Conservation (phyloP, 164 flowering plant genomes). For the Akebia trifoliata region DNA sequence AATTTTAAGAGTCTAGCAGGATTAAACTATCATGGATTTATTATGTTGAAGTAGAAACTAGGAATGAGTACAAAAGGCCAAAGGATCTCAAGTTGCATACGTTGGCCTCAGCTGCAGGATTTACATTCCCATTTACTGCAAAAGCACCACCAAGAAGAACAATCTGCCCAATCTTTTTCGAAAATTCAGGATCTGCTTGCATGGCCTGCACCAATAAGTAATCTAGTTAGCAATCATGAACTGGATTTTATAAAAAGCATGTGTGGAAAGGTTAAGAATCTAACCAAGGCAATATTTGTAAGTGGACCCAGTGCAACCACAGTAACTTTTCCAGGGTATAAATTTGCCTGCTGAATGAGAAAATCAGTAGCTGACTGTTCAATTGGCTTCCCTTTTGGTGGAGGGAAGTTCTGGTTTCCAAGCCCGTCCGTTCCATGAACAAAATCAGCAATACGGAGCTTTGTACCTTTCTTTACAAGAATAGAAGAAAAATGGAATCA, state of each 20-base stretch:
- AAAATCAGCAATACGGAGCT: slow-evolving; percentile 91
- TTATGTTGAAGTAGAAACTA: neutral
- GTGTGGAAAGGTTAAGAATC: slow-evolving; percentile 19
- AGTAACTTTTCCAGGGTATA: slow-evolving; percentile 71
- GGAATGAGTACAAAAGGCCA: neutral
- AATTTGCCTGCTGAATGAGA: slow-evolving; percentile 62
- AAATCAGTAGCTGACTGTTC: slow-evolving; percentile 66
- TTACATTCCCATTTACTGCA: slow-evolving; percentile 89
- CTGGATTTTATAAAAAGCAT: too few relatives aligned
- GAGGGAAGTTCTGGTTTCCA: slow-evolving; percentile 87
- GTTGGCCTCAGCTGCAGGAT: slow-evolving; percentile 98
- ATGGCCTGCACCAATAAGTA: slow-evolving; percentile 50
- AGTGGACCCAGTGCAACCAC: slow-evolving; percentile 92
- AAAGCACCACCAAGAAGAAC: slow-evolving; percentile 94
- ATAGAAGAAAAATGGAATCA: neutral
- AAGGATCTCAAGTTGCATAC: slow-evolving; percentile 35
- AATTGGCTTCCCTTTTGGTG: slow-evolving; percentile 64
- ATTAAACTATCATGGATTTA: neutral
- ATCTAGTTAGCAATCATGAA: too few relatives aligned
- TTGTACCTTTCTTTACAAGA: slow-evolving; percentile 66
- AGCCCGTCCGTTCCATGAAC: slow-evolving; percentile 93
- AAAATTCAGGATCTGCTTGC: slow-evolving; percentile 64
- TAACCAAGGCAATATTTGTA: slow-evolving; percentile 86
- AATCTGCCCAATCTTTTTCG: slow-evolving; percentile 68
- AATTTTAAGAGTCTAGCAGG: neutral